Base-by-base conservation (phyloP, 192 early-diverging fungal genomes). In the Helicostylum pulchrum region DNA sequence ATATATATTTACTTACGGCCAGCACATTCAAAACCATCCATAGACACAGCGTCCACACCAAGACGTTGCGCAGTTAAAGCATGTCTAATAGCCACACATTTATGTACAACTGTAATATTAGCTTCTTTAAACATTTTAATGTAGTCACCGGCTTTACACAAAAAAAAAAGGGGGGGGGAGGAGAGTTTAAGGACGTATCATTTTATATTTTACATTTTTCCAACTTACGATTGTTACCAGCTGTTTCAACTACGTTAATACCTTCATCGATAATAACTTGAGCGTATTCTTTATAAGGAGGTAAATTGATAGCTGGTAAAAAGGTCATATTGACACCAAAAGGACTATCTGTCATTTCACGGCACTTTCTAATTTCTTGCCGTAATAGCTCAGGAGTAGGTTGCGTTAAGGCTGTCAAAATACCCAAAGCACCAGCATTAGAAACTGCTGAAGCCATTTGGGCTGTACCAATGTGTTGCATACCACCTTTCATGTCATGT, bases 21-120 rank as follows among this genome's bases (percentile, higher is more conserved):
- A 61, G 89, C 90, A 73, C 90, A 92, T 75, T 92, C 90, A 65
- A 90, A 92, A 10, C 90, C 90, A 69, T 92, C 90, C 53, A 92
- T 88, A 15, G 87, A 88, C 52, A 92, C 68, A 52, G 87, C 77
- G 63, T 90, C 88, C 1, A 81, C 87, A 30, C 88, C 85, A 31
- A 90, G 55, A 14, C 74, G 66, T 67, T 88, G 79, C 17, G 87
- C 87, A 20, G 76, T 72, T 53, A 88, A 61, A 8, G 90, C 90
- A 72, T 92, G 90, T 17, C 88, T 74, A 50, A 92, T 84, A 6
- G 87, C 74, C 4, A 88, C 89, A 70, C 88, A 92, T 63, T 92
- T 92, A 83, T 92, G 90, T 53, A 92, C 85, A 30, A 87, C 84
- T 57, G 83, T 65, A 48, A 83, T 77, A 31, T 78, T 73, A 17